Conservation (phyloP, 805 yeast species). For the Saccharomycodes ludwigii region DNA sequence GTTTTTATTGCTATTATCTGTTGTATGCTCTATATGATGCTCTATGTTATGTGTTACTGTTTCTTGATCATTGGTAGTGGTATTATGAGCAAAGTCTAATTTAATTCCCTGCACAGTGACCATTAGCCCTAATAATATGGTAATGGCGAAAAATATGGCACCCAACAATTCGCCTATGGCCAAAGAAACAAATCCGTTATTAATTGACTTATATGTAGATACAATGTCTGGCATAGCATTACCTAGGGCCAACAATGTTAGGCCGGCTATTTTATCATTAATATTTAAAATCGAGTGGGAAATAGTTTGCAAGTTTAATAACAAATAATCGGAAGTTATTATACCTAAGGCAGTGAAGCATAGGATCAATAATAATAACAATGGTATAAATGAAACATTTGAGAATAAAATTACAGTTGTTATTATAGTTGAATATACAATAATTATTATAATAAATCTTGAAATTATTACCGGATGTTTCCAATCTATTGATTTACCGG, state of each 20-base stretch:
- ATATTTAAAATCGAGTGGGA: slow-evolving; percentile 44
- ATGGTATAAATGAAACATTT: neutral
- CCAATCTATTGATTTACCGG: too few species aligned
- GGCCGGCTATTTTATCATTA: slow-evolving; percentile 71
- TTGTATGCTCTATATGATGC: too few species aligned
- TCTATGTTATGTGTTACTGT: too few species aligned
- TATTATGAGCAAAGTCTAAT: neutral
- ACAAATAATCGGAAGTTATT: slow-evolving; percentile 70
- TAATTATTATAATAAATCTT: neutral
- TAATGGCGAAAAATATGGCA: slow-evolving; percentile 70
- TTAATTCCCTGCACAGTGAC: slow-evolving; percentile 12
- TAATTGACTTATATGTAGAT: slow-evolving; percentile 74
- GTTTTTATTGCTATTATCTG: neutral
- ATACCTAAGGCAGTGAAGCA: slow-evolving; percentile 58
- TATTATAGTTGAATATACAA: neutral
- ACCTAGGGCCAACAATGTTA: slow-evolving; percentile 81
- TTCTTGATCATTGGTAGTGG: neutral
- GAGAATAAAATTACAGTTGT: neutral
- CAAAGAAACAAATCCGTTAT: slow-evolving; percentile 53
- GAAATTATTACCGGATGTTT: too few species aligned
- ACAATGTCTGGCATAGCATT: slow-evolving; percentile 88
- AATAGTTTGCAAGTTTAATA: slow-evolving; percentile 64
- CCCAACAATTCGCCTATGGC: slow-evolving; percentile 91
- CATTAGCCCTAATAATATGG: slow-evolving; percentile 73
- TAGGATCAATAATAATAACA: too few species aligned